Evolutionary conservation across 305 asterid genomes (phyloP), one percentile per base, ranked within the genome.

Genomic region (Fraxinus sp.): DNA sequence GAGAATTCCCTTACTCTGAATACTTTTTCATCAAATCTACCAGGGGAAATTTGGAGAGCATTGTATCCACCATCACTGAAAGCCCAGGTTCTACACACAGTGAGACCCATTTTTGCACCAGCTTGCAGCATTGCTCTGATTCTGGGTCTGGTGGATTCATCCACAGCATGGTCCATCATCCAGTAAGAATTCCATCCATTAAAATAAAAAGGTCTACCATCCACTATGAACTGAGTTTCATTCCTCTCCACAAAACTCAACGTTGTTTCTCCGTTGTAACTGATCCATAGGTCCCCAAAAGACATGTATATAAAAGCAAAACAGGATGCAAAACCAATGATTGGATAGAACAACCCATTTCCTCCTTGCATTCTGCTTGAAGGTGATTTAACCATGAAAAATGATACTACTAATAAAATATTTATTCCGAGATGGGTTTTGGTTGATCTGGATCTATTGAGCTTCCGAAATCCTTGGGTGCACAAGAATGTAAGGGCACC

Each of bases 171-270:
- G 79, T 95, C 98, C 99, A 97, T 97, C 93, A 97, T 84, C 99
- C 99, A 97, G 79, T 97, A 97, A 80, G 99, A 97, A 64, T 97
- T 97, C 99, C 99, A 97, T 10, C 99, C 99, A 88, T 95, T 95
- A 32, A 97, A 88, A 59, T 97, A 93, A 84, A 97, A 95, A 14
- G 92, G 97, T 82, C 74, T 90, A 43, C 97, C 99, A 89, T 95
- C 99, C 83, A 92, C 91, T 68, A 87, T 77, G 86, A 97, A 95
- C 89, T 95, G 98, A 86, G 94, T 92, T 62, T 97, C 99, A 90
- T 95, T 97, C 84, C 98, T 92, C 91, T 90, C 97, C 84, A 97
- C 98, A 85, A 93, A 95, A 79, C 96, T 92, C 81, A 92, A 83
- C 36, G 89, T 87, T 24, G 86, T 83, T 28, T 87, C 92, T 14